phyloP scores from a whole-genome alignment of 2,329 filamentous ascomycete species.

The Curvularia verruculosa region DNA sequence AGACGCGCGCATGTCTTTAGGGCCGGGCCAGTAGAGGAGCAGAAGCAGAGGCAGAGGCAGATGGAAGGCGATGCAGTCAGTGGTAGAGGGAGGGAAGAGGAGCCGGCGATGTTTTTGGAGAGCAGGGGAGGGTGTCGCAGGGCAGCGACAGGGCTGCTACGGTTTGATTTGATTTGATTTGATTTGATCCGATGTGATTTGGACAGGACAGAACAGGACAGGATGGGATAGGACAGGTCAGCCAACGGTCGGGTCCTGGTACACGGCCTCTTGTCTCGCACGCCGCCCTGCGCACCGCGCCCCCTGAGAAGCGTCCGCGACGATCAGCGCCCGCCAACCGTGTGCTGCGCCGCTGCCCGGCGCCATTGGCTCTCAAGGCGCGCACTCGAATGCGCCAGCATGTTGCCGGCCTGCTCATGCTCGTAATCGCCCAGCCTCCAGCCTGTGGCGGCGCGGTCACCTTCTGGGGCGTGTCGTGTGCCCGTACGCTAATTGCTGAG shows the following conservation, averaged over 20 bases:
- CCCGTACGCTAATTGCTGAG: too few species aligned
- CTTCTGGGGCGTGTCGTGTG: neutral
- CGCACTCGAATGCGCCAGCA: neutral
- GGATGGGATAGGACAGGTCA: too few species aligned
- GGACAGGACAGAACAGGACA: constrained; percentile 8
- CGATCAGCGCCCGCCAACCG: constrained; percentile 16
- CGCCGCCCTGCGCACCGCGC: constrained; percentile 13
- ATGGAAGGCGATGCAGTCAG: too few species aligned
- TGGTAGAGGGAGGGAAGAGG: constrained; percentile 4
- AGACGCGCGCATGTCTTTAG: constrained; percentile 24
- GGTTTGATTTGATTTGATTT: neutral
- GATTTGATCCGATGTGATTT: constrained; percentile 3
- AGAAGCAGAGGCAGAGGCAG: neutral
- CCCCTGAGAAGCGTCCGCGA: constrained; percentile 20
- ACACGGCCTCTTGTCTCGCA: neutral
- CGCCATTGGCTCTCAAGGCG: constrained; percentile 25
- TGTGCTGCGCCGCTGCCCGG: neutral
- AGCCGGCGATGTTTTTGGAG: neutral
- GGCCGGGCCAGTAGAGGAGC: neutral
- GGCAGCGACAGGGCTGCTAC: constrained; percentile 12
- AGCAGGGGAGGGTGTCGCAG: constrained; percentile 1
- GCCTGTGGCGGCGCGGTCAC: neutral
- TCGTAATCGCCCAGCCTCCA: neutral
- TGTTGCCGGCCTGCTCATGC: neutral
- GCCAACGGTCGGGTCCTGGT: constrained; percentile 9